Percentiles rank a stretch among this genome's conserved stretches.
Conservation (phyloP, 1,139 yeast genomes). For the Saccharomycopsis phalli region DNA sequence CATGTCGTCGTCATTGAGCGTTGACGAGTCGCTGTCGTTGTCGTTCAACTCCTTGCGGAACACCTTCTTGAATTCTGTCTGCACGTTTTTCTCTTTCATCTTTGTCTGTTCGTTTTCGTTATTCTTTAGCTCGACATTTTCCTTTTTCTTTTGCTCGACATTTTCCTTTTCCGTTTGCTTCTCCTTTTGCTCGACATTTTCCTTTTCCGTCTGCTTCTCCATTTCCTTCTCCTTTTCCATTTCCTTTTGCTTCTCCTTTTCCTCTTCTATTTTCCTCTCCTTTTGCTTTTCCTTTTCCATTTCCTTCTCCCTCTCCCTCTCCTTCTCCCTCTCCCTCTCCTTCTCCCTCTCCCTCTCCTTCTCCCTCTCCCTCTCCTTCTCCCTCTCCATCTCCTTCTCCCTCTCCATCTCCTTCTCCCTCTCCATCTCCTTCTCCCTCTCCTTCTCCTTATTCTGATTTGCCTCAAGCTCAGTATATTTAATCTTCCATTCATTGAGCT, state of each 20-base stretch:
- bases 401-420: too few relatives aligned
- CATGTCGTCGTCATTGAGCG: slow-evolving; percentile 19
- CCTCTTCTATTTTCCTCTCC: slow-evolving; percentile 13
- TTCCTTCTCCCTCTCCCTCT: too few relatives aligned
- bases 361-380: slow-evolving; percentile 1
- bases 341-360: slow-evolving; percentile 7
- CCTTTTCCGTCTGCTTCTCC: slow-evolving; percentile 8
- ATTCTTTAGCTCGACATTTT: not conserved
- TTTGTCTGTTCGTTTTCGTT: not conserved
- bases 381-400: too few relatives aligned
- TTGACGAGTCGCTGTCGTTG: slow-evolving; percentile 20
- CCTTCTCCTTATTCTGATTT: slow-evolving; percentile 6
- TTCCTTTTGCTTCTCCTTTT: slow-evolving; percentile 5
- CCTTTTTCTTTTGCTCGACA: slow-evolving; percentile 6
- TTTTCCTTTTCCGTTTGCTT: slow-evolving; percentile 1
- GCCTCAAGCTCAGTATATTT: slow-evolving; percentile 10
- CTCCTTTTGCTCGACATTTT: not conserved
- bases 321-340: not conserved
- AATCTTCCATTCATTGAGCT: slow-evolving; percentile 10
- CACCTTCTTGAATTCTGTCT: slow-evolving; percentile 13
- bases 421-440: slow-evolving; percentile 3
- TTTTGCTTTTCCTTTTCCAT: slow-evolving; percentile 4
- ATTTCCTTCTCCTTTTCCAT: slow-evolving; percentile 19
- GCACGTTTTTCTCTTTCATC: slow-evolving; percentile 8
- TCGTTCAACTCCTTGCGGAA: slow-evolving; percentile 8